Percentiles rank a stretch among this genome's conserved stretches.
Conservation (phyloP, 345 rosid species). For the Camelina hispida region DNA sequence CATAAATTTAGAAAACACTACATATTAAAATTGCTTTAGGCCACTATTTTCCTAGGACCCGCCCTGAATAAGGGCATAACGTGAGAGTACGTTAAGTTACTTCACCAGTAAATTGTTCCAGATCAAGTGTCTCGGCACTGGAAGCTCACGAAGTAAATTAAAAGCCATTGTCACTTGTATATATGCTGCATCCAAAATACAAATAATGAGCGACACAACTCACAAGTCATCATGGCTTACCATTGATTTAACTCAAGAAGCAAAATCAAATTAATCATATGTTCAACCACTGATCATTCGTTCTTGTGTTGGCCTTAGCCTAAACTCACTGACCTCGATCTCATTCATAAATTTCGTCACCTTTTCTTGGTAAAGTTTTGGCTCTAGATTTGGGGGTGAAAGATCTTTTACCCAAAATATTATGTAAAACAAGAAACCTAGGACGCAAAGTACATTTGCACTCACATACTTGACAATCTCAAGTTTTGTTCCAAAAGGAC, state of each 20-base stretch:
- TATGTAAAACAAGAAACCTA: background rate
- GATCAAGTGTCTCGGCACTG: background rate
- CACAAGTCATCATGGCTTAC: background rate
- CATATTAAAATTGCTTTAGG: too few species aligned
- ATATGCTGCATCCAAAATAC: background rate
- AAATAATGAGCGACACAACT: too few species aligned
- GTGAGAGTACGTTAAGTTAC: too few species aligned
- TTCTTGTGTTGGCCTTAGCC: constrained; percentile 1
- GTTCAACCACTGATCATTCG: background rate
- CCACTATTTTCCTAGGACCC: too few species aligned
- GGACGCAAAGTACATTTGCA: background rate
- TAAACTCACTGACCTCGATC: background rate
- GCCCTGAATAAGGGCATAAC: background rate
- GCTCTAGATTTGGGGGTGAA: background rate
- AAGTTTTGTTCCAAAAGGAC: background rate
- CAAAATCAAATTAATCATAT: background rate
- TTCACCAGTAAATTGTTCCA: background rate
- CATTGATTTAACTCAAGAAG: background rate
- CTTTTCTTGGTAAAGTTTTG: constrained; percentile 9
- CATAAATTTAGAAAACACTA: too few species aligned
- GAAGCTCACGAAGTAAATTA: background rate
- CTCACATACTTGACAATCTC: constrained; percentile 10
- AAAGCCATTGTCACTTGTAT: background rate
- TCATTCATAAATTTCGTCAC: background rate
- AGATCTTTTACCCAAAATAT: constrained; percentile 10